These are phyloP conservation scores for Fusarium sororula DNA, from an alignment of 2,329 filamentous ascomycete species.

Conservation along the genomic window DNA sequence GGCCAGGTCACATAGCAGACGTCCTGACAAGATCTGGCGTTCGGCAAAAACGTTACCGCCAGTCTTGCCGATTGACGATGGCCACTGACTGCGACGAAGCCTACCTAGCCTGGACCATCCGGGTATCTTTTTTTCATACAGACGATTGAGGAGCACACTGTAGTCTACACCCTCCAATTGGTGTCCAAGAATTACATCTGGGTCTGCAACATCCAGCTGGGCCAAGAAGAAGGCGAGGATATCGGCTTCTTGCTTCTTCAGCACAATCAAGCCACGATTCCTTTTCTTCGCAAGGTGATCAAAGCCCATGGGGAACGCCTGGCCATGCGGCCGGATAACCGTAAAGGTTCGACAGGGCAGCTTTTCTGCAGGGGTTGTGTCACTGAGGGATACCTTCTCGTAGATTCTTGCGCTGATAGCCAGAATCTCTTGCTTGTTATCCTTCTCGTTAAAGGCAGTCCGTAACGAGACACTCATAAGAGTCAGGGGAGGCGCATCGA, in stretches of 20 bases:
- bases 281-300: constrained; percentile 77
- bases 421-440: constrained; percentile 96
- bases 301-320: constrained; percentile 85
- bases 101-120: constrained; percentile 95
- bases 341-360: constrained; percentile 92
- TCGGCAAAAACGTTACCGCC: constrained; percentile 94
- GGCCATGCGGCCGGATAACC: constrained; percentile 81
- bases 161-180: constrained; percentile 98
- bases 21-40: constrained; percentile 86
- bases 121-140: constrained; percentile 89
- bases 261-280: constrained; percentile 78
- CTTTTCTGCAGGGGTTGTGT: constrained; percentile 88
- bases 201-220: constrained; percentile 86
- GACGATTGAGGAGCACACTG: constrained; percentile 84
- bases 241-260: constrained; percentile 85
- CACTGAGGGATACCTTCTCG: constrained; percentile 85
- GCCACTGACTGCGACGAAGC: constrained; percentile 86
- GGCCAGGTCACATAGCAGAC: constrained; percentile 90
- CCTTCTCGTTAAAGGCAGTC: constrained; percentile 87
- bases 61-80: constrained; percentile 82
- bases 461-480: constrained; percentile 95
- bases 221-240: constrained; percentile 90
- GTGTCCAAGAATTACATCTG: constrained; percentile 93
- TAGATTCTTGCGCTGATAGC: constrained; percentile 93
- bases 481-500: constrained; percentile 87